Evolutionary conservation across 179 eudicot genomes (phyloP).

Genomic region (Spergularia azorica): DNA sequence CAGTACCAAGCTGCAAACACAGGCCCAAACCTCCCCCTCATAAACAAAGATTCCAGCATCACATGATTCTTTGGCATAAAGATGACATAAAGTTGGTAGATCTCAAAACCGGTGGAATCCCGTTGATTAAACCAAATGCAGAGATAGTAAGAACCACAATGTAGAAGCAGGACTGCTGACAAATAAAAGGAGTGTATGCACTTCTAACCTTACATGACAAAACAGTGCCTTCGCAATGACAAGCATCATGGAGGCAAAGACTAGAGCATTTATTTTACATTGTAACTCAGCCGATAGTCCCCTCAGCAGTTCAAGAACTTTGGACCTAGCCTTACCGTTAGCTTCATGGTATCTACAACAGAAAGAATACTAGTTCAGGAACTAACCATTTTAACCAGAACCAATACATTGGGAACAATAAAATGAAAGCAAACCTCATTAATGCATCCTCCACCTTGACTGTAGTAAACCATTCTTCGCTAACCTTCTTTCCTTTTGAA

Average conservation of each 20-base stretch:
- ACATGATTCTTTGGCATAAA: too few relatives aligned
- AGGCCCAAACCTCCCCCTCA: too few relatives aligned
- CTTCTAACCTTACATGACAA: constrained; percentile 86
- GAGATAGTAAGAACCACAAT: not conserved
- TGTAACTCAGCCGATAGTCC: constrained; percentile 79
- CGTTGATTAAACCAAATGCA: not conserved
- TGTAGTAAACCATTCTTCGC: constrained; percentile 98
- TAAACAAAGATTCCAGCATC: too few relatives aligned
- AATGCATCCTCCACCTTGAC: constrained; percentile 85
- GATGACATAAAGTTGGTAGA: too few relatives aligned
- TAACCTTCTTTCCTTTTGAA: constrained; percentile 89
- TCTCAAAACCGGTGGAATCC: too few relatives aligned
- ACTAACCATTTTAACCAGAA: constrained; percentile 2
- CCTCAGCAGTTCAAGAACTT: constrained; percentile 81
- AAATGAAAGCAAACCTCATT: constrained; percentile 48
- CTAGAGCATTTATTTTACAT: constrained; percentile 71
- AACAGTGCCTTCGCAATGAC: constrained; percentile 93
- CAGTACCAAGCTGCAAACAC: too few relatives aligned
- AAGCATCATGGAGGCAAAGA: constrained; percentile 91
- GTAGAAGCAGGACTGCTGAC: constrained; percentile 1
- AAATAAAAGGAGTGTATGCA: constrained; percentile 22
- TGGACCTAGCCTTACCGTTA: constrained; percentile 68
- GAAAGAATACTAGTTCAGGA: constrained; percentile 16
- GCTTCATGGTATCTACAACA: constrained; percentile 84
- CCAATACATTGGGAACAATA: not conserved